Evolutionary conservation across 2,329 filamentous ascomycete genomes (phyloP), one percentile per base, ranked within the genome.

Genomic region (Xylariaceae sp.): DNA sequence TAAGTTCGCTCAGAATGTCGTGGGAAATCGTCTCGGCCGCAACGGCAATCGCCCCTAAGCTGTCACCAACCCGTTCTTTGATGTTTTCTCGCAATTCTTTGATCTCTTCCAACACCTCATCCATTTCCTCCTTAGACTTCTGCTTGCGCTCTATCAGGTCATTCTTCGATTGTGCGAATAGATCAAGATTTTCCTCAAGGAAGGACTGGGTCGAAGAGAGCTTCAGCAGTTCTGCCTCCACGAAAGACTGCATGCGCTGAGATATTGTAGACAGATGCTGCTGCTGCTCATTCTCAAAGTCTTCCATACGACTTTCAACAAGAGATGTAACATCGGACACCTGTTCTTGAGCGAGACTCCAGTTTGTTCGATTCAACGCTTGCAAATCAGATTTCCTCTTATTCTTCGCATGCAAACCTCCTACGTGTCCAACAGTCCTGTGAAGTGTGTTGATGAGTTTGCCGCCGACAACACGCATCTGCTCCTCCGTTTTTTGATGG

Each of bases 51-150:
- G 88, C 83, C 58, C 88, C 84, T 35, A 97, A 73, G 7, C 91
- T 92, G 60, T 90, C 83, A 2, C 88, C 88, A 38, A 97, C 88
- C 50, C 86, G 85, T 39, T 79, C 74, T 71, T 96, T 96, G 41
- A 97, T 88, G 42, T 88, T 84, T 63, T 95, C 87, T 19, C 92
- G 82, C 20, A 97, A 75, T n/a, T 80, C 82, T 63, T 91, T 91
- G 64, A 97, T 95, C 63, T 95, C 92, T 58, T 93, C 88, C 8
- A 98, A 75, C 2, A 95, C 85, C n/a, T 80, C 74, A 57, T 96
- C 91, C 87, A 96, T 90, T 45, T 91, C 86, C 38, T 91, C 82
- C 58, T 86, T 88, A 3, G 89, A 85, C 50, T 76, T 73, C 20
- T 77, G 73, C 45, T 83, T 86, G 58, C 86, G 83, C 34, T 79